These are phyloP conservation scores for Coemansia sp. DNA, from an alignment of 192 early-diverging fungal genomes.

Conservation along the genomic window DNA sequence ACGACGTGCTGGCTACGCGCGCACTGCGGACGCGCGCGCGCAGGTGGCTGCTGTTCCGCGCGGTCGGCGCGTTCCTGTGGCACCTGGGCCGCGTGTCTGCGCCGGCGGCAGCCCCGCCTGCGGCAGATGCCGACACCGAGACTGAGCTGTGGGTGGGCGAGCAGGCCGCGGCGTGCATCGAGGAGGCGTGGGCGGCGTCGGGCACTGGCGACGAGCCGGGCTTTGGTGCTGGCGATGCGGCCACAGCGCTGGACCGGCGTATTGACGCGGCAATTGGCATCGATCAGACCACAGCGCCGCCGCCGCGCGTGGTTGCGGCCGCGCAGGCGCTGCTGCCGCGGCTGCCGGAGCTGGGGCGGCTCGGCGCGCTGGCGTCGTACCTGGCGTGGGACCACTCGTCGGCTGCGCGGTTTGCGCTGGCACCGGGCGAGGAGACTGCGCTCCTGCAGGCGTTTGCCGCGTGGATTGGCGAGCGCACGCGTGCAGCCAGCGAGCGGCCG, in stretches of 20 bases:
- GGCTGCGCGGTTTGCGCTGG: slow-evolving; percentile 14
- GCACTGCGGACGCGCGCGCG: slow-evolving; percentile 10
- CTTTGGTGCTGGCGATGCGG: not conserved
- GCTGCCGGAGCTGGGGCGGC: slow-evolving; percentile 19
- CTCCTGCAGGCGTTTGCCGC: slow-evolving; percentile 33
- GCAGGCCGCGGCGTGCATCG: slow-evolving; percentile 36
- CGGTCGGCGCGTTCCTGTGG: slow-evolving; percentile 35
- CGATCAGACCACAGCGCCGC: slow-evolving; percentile 4
- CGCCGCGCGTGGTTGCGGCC: slow-evolving; percentile 28
- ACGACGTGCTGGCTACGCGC: slow-evolving; percentile 1
- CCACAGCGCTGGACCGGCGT: slow-evolving; percentile 22
- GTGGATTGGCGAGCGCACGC: slow-evolving; percentile 25
- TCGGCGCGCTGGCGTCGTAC: slow-evolving; percentile 22
- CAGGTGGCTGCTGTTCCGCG: slow-evolving; percentile 30
- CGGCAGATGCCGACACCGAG: not conserved
- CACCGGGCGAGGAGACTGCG: slow-evolving; percentile 33
- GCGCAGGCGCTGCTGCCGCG: slow-evolving; percentile 34
- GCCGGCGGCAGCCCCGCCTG: not conserved
- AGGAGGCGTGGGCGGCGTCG: slow-evolving; percentile 37
- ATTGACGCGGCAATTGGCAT: slow-evolving; percentile 14
- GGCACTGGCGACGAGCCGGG: slow-evolving; percentile 14
- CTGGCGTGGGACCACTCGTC: slow-evolving; percentile 44
- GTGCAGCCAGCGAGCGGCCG: slow-evolving; percentile 8
- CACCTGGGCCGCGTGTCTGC: slow-evolving; percentile 13
- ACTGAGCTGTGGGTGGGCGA: slow-evolving; percentile 37